A percentile compares a stretch with the other conserved stretches of the same genome.
Evolutionary conservation across 2,329 filamentous ascomycete species (phyloP).

Genomic region (Colletotrichum australisinense): DNA sequence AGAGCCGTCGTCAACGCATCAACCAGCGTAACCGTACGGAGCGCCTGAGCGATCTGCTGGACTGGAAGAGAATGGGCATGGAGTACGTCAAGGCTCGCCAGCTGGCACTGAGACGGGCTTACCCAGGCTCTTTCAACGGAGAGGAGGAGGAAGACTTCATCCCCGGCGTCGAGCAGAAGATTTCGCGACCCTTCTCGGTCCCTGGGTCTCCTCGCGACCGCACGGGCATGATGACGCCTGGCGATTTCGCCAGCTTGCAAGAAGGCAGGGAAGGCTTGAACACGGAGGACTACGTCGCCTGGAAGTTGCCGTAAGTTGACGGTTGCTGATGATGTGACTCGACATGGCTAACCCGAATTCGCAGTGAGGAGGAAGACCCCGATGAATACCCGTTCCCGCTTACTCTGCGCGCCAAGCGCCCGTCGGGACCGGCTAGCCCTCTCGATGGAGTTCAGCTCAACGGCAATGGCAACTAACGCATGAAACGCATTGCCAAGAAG

Average conservation of each 20-base stretch:
- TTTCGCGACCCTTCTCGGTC: conserved; percentile 92
- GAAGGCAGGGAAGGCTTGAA: conserved; percentile 92
- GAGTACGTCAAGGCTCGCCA: conserved; percentile 99
- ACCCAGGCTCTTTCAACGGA: conserved; percentile 84
- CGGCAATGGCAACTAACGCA: conserved; percentile 37
- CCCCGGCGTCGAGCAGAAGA: conserved; percentile 92
- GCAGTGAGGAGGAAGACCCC: conserved; percentile 91
- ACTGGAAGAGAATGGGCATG: conserved; percentile 99
- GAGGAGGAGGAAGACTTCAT: conserved; percentile 92
- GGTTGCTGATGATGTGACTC: neutral
- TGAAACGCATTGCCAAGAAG: neutral
- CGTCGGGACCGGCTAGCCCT: conserved; percentile 52
- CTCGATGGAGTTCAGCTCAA: conserved; percentile 52
- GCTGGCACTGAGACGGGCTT: conserved; percentile 89
- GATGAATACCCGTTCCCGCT: conserved; percentile 75
- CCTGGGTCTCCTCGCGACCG: conserved; percentile 92
- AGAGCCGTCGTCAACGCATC: conserved; percentile 96
- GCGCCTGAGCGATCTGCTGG: conserved; percentile 90
- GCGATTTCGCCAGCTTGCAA: conserved; percentile 96
- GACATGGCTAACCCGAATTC: conserved; percentile 43
- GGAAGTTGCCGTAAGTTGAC: conserved; percentile 92
- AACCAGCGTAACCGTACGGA: conserved; percentile 98
- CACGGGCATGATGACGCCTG: conserved; percentile 98
- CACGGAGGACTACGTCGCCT: conserved; percentile 97
- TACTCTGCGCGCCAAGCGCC: conserved; percentile 65